These are phyloP conservation scores for Articulospora tetracladia DNA, from an alignment of 495 filamentous ascomycete genomes.

Conservation along the genomic window DNA sequence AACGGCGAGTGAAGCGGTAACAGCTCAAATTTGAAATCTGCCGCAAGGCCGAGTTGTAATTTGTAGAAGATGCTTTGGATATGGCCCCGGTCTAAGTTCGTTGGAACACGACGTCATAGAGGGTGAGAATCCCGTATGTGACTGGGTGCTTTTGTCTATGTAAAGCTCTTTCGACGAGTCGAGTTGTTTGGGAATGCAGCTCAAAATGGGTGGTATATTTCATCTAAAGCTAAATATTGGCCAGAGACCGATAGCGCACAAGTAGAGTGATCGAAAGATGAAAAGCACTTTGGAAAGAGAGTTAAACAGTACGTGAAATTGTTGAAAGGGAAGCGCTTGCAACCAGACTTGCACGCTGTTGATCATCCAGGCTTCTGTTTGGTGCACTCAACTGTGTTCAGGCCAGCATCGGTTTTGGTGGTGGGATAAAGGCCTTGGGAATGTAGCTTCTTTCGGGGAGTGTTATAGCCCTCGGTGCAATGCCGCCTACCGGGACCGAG, in stretches of 20 bases:
- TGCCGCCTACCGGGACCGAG: slow-evolving; percentile 48
- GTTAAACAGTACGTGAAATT: slow-evolving; percentile 74
- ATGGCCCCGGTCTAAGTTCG: slow-evolving; percentile 49
- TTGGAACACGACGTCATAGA: slow-evolving; percentile 60
- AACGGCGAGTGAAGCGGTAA: slow-evolving; percentile 69
- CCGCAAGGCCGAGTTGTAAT: slow-evolving; percentile 58
- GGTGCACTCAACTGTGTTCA: slow-evolving; percentile 48
- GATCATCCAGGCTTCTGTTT: slow-evolving; percentile 53
- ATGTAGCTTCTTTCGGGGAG: slow-evolving; percentile 54
- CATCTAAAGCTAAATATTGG: slow-evolving; percentile 71
- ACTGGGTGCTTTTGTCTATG: slow-evolving; percentile 42
- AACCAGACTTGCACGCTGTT: slow-evolving; percentile 51
- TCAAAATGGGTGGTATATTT: slow-evolving; percentile 72
- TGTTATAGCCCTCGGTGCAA: slow-evolving; percentile 56
- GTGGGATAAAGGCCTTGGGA: slow-evolving; percentile 54
- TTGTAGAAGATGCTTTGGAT: slow-evolving; percentile 61
- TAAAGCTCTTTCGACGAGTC: slow-evolving; percentile 63
- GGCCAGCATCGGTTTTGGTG: slow-evolving; percentile 60
- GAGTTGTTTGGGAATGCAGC: slow-evolving; percentile 69
- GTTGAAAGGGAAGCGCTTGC: slow-evolving; percentile 71
- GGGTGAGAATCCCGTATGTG: slow-evolving; percentile 58
- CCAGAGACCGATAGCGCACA: slow-evolving; percentile 70
- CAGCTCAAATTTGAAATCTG: slow-evolving; percentile 73
- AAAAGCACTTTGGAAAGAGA: slow-evolving; percentile 73
- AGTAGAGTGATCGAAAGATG: slow-evolving; percentile 71